Percentiles rank a stretch among this genome's conserved stretches.
These are phyloP conservation scores for Lactuca saligna DNA, from an alignment of 129 eudicot genomes.

Conservation along the genomic window DNA sequence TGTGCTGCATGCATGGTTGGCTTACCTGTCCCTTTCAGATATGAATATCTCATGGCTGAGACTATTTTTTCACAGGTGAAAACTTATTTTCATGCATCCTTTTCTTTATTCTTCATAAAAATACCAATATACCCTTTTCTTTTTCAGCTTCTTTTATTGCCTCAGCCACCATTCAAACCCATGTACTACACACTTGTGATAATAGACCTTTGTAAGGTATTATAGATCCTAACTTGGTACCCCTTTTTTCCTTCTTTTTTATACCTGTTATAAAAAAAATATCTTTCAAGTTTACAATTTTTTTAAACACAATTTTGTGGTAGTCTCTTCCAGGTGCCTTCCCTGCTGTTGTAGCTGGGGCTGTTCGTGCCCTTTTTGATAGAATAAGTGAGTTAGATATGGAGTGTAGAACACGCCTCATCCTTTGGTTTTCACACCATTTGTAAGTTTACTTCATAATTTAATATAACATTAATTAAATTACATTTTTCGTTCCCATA, in stretches of 20 bases:
- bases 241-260: background rate
- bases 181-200: conserved; percentile 89
- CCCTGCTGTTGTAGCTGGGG: conserved; percentile 98
- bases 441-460: conserved; percentile 53
- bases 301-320: conserved; percentile 3
- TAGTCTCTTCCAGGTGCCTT: conserved; percentile 99
- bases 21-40: conserved; percentile 87
- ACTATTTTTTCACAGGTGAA: conserved; percentile 95
- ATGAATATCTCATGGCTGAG: conserved; percentile 98
- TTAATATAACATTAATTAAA: background rate
- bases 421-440: conserved; percentile 99
- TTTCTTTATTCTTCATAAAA: conserved; percentile 7
- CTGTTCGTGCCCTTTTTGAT: conserved; percentile 97
- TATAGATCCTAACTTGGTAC: background rate
- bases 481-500: background rate
- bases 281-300: background rate
- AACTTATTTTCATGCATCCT: conserved; percentile 12
- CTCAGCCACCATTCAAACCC: conserved; percentile 94
- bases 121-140: conserved; percentile 5
- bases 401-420: conserved; percentile 95
- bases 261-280: background rate
- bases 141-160: conserved; percentile 87
- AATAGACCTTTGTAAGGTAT: conserved; percentile 97
- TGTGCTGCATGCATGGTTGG: conserved; percentile 98
- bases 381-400: conserved; percentile 87